Evolutionary conservation across 169 alveolate species (phyloP).

Genomic region (Babesia bigemina): DNA sequence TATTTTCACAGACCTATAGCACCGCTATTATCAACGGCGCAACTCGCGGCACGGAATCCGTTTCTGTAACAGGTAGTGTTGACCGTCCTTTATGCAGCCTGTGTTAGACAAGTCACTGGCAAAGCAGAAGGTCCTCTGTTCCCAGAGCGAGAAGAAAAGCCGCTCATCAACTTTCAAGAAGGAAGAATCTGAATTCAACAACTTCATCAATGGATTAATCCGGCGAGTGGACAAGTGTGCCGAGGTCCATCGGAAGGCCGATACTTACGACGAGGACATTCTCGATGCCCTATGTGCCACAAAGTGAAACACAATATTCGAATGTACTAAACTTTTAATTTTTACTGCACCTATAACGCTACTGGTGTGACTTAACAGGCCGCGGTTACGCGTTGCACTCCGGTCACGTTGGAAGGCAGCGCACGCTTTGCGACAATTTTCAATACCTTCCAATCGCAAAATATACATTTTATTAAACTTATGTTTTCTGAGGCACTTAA

Average conservation of each 20-base stretch:
- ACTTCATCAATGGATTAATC: slow-evolving; percentile 39
- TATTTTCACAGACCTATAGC: slow-evolving; percentile 36
- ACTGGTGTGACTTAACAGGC: not conserved
- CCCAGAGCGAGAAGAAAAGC: slow-evolving; percentile 34
- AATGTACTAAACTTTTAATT: not conserved
- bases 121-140: slow-evolving; percentile 18
- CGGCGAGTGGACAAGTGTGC: slow-evolving; percentile 50
- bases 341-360: not conserved
- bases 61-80: slow-evolving; percentile 27
- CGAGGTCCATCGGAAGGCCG: slow-evolving; percentile 32
- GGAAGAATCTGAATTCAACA: slow-evolving; percentile 45
- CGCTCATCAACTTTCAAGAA: slow-evolving; percentile 21
- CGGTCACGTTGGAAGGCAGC: not conserved
- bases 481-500: too few species aligned
- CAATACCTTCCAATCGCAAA: not conserved
- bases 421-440: not conserved
- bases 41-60: slow-evolving; percentile 36
- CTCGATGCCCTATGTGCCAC: slow-evolving; percentile 17
- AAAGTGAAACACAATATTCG: not conserved
- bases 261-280: slow-evolving; percentile 5
- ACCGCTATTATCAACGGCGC: slow-evolving; percentile 36
- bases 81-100: not conserved
- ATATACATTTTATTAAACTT: not conserved
- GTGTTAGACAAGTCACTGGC: slow-evolving; percentile 33
- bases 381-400: slow-evolving; percentile 1